phyloP scores from a whole-genome alignment of 306 rosid genomes.

The Rosa chinensis region DNA sequence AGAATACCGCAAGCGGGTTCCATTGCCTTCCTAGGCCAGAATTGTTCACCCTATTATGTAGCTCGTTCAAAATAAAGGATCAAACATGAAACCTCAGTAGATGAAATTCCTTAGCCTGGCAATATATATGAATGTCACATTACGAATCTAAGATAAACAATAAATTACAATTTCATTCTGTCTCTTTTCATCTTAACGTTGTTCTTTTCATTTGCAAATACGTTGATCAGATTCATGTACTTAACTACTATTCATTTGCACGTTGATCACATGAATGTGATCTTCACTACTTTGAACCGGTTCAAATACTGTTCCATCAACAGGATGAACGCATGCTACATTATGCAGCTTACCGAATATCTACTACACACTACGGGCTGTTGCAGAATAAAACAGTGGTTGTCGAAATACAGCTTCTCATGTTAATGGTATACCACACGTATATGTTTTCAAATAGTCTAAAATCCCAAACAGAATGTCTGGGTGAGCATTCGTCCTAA shows the following conservation, averaged over 20 bases:
- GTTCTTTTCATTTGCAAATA: neutral
- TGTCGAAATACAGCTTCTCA: neutral
- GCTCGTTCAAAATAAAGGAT: neutral
- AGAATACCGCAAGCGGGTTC: conserved; percentile 47
- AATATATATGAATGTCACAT: neutral
- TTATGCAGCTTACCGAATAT: conserved; percentile 58
- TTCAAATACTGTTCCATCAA: neutral
- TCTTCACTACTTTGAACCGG: neutral
- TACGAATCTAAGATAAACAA: neutral
- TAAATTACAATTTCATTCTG: neutral
- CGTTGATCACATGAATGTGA: too few species aligned
- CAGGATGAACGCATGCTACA: conserved; percentile 44
- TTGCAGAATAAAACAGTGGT: conserved; percentile 37
- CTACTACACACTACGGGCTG: conserved; percentile 61
- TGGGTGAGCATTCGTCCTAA: neutral
- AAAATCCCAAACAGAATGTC: neutral
- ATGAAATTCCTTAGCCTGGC: neutral
- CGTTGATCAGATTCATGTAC: too few species aligned
- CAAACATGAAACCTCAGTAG: neutral
- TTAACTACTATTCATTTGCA: too few species aligned
- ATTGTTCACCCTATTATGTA: neutral
- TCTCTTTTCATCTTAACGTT: too few species aligned
- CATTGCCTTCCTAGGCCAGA: conserved; percentile 37
- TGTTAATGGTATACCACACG: too few species aligned
- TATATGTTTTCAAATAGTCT: neutral